Evolutionary conservation across 2,329 filamentous ascomycete genomes (phyloP).

Genomic region (Ceratocystiopsis sp.): DNA sequence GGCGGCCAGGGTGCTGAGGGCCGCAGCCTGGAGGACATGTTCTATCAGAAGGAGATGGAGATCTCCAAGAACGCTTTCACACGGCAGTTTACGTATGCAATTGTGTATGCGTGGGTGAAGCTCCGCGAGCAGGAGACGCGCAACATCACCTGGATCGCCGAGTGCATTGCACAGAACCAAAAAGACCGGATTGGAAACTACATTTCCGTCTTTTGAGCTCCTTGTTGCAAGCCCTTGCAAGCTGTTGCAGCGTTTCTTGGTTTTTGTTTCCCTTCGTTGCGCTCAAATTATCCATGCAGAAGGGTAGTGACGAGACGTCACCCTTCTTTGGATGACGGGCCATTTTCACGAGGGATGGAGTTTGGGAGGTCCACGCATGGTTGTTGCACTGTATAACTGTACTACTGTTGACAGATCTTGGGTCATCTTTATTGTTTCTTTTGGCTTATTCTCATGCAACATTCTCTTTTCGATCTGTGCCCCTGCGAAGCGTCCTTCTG

Average conservation of each 20-base stretch:
- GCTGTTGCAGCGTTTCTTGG: background rate
- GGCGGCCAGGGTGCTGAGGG: conserved; percentile 65
- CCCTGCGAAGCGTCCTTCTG: too few species aligned
- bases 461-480: too few species aligned
- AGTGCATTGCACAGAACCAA: conserved; percentile 99
- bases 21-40: conserved; percentile 88
- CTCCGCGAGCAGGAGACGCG: conserved; percentile 98
- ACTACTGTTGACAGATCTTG: too few species aligned
- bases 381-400: too few species aligned
- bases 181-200: conserved; percentile 98
- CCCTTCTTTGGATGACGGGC: too few species aligned
- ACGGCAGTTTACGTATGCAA: conserved; percentile 82
- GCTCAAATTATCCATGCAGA: background rate
- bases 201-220: conserved; percentile 74
- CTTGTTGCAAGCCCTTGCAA: too few species aligned
- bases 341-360: too few species aligned
- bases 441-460: too few species aligned
- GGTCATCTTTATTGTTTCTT: too few species aligned
- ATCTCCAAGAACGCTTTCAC: conserved; percentile 92
- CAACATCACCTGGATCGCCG: conserved; percentile 98
- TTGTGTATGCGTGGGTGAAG: conserved; percentile 97
- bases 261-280: conserved; percentile 4
- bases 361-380: too few species aligned
- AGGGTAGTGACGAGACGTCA: too few species aligned
- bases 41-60: conserved; percentile 99